Conservation (phyloP, 2,329 filamentous ascomycete genomes). For the Colletotrichum agaves region DNA sequence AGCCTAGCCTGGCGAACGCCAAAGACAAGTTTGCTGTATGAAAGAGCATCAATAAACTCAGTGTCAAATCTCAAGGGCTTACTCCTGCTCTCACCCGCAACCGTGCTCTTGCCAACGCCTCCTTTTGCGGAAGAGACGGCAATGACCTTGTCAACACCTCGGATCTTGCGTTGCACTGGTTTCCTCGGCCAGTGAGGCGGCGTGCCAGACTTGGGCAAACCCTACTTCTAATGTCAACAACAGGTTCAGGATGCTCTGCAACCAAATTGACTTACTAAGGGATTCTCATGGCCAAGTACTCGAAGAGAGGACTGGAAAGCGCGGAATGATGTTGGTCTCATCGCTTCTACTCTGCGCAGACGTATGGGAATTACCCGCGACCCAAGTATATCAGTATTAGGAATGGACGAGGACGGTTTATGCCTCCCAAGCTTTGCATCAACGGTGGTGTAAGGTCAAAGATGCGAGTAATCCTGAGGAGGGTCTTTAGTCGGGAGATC, state of each 20-base stretch:
- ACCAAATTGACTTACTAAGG: slow-evolving; percentile 67
- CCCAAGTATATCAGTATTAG: not conserved
- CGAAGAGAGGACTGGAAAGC: slow-evolving; percentile 49
- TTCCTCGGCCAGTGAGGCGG: slow-evolving; percentile 72
- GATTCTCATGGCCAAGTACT: slow-evolving; percentile 79
- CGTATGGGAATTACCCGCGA: not conserved
- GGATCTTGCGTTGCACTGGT: slow-evolving; percentile 83
- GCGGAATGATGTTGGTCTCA: slow-evolving; percentile 51
- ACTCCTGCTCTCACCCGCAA: slow-evolving; percentile 70
- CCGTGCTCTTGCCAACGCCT: slow-evolving; percentile 96
- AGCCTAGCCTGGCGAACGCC: slow-evolving; percentile 83
- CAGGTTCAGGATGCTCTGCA: not conserved
- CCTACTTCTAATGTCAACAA: slow-evolving; percentile 61
- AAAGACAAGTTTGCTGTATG: slow-evolving; percentile 79
- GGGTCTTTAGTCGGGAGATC: slow-evolving; percentile 8
- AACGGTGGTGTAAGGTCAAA: not conserved
- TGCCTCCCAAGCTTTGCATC: not conserved
- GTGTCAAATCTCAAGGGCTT: no score
- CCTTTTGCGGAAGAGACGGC: slow-evolving; percentile 98
- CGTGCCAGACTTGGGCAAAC: slow-evolving; percentile 80
- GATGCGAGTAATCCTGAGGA: slow-evolving; percentile 10
- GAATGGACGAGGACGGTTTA: not conserved
- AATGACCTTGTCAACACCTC: slow-evolving; percentile 88
- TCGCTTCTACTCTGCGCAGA: slow-evolving; percentile 39
- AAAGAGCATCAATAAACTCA: not conserved